phyloP scores from a whole-genome alignment of 2,329 filamentous ascomycete species.

The Aspergillus chevalieri region DNA sequence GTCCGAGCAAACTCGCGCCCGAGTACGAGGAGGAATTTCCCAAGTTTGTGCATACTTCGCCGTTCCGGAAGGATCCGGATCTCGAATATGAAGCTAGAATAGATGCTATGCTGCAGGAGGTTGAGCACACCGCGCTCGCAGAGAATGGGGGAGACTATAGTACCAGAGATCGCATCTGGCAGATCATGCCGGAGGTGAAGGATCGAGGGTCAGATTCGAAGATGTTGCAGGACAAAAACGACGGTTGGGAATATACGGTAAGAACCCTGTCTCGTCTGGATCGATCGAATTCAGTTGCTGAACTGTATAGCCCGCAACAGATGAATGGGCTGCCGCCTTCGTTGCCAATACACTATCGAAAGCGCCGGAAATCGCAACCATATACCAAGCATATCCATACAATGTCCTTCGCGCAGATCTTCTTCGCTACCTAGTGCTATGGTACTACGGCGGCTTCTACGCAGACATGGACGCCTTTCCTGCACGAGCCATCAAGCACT shows the following conservation, averaged over 20 bases:
- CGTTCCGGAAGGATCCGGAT: conserved; percentile 23
- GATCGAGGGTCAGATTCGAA: conserved; percentile 20
- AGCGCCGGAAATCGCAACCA: conserved; percentile 20
- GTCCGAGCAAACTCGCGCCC: conserved; percentile 6
- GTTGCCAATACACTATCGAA: conserved; percentile 17
- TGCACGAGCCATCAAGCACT: conserved; percentile 20
- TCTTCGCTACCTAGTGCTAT: conserved; percentile 31
- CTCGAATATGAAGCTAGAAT: conserved; percentile 19
- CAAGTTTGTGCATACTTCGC: conserved; percentile 23
- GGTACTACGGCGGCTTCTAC: conserved; percentile 33
- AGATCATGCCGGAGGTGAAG: conserved; percentile 21
- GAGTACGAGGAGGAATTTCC: conserved; percentile 14
- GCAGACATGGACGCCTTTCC: conserved; percentile 29
- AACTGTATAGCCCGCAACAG: conserved; percentile 19
- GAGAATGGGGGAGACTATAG: conserved; percentile 6
- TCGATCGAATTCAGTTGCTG: background rate
- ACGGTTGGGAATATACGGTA: conserved; percentile 24
- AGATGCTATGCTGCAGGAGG: conserved; percentile 15
- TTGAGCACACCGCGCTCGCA: conserved; percentile 15
- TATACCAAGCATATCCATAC: conserved; percentile 36
- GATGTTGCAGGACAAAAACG: conserved; percentile 20
- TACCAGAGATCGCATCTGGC: conserved; percentile 22
- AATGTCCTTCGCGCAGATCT: conserved; percentile 47
- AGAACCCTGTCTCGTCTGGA: background rate
- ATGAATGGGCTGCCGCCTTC: conserved; percentile 21